phyloP scores from a whole-genome alignment of 164 flowering plant species.

The Aristolochia contorta region DNA sequence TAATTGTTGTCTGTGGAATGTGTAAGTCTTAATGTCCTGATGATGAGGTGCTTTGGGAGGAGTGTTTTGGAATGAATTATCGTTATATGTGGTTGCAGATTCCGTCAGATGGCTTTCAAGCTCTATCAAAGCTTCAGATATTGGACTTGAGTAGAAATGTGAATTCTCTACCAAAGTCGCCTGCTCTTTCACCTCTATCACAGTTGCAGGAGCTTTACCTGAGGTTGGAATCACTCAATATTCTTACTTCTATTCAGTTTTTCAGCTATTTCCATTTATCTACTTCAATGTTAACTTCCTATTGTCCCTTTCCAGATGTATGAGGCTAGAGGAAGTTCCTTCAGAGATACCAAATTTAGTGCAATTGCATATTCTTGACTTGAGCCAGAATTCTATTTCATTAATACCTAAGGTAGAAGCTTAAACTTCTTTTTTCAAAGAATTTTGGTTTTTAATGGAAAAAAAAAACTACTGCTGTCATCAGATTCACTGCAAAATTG shows the following conservation, averaged over 20 bases:
- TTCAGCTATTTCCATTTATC: background rate
- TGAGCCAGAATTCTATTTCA: slow-evolving; percentile 79
- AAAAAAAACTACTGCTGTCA: no score
- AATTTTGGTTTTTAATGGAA: no score
- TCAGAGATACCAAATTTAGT: slow-evolving; percentile 44
- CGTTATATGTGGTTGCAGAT: slow-evolving; percentile 31
- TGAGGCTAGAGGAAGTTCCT: slow-evolving; percentile 59
- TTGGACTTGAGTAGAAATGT: slow-evolving; percentile 79
- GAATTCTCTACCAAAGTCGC: slow-evolving; percentile 45
- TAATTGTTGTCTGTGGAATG: no score
- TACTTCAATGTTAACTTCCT: background rate
- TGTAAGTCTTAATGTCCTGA: no score
- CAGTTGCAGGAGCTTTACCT: slow-evolving; percentile 80
- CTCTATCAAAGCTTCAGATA: slow-evolving; percentile 57
- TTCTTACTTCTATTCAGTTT: background rate
- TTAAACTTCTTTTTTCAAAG: no score
- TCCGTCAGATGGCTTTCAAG: slow-evolving; percentile 67
- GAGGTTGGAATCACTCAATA: slow-evolving; percentile 34
- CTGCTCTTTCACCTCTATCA: slow-evolving; percentile 53
- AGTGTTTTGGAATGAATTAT: background rate
- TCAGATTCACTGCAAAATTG: no score
- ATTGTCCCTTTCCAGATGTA: slow-evolving; percentile 38
- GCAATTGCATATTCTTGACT: slow-evolving; percentile 65
- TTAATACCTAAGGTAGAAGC: slow-evolving; percentile 60
- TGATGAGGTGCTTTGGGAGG: no score